These are phyloP conservation scores for Pseudovirgaria hyperparasitica DNA, from an alignment of 2,329 filamentous ascomycete species.

Conservation along the genomic window DNA sequence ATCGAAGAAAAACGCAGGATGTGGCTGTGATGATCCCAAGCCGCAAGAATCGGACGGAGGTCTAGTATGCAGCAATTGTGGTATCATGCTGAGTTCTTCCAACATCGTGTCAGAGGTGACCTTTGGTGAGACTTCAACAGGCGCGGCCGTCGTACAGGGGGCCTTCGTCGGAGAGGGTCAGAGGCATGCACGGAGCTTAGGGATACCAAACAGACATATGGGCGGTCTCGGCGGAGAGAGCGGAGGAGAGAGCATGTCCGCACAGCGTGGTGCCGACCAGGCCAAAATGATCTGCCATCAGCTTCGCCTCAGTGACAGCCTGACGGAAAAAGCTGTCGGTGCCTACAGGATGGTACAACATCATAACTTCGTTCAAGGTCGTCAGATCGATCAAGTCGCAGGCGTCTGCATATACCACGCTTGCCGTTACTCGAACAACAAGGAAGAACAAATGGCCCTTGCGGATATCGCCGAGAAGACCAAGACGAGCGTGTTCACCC, in stretches of 20 bases:
- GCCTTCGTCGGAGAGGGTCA: conserved; percentile 79
- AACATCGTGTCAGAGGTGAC: conserved; percentile 87
- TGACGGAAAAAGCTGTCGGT: conserved; percentile 25
- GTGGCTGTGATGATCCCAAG: conserved; percentile 17
- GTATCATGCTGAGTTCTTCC: conserved; percentile 68
- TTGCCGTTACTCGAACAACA: conserved; percentile 65
- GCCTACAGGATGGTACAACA: conserved; percentile 41
- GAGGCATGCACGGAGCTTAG: conserved; percentile 55
- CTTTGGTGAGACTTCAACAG: conserved; percentile 77
- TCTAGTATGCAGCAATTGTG: conserved; percentile 66
- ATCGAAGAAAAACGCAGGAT: conserved; percentile 8
- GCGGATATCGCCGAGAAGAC: conserved; percentile 80
- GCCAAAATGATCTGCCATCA: conserved; percentile 26
- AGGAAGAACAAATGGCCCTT: conserved; percentile 77
- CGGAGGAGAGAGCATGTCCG: conserved; percentile 32
- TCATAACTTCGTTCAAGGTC: conserved; percentile 50
- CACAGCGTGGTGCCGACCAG: conserved; percentile 31
- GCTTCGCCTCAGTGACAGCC: conserved; percentile 23
- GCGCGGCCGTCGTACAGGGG: conserved; percentile 82
- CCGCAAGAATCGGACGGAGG: conserved; percentile 20
- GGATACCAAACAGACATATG: conserved; percentile 21
- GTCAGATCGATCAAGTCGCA: conserved; percentile 70
- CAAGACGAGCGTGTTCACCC: conserved; percentile 78
- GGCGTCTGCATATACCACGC: conserved; percentile 87
- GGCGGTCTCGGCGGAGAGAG: conserved; percentile 32